Base-by-base conservation (phyloP, 2,329 filamentous ascomycete genomes). In the Ceratocystiopsis sp. region DNA sequence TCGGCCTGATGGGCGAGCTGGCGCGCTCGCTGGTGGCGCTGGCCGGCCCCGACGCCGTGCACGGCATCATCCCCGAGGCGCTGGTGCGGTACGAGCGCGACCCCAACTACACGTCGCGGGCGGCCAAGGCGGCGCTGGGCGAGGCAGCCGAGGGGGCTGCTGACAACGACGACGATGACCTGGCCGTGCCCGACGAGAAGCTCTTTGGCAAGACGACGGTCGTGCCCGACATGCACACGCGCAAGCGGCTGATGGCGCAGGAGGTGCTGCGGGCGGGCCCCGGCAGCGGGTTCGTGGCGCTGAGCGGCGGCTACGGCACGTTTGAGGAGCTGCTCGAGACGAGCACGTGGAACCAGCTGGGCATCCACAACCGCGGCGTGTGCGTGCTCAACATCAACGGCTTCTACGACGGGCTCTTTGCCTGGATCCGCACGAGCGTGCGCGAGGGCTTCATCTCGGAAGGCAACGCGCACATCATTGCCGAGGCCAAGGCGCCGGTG, bases 291-390 rank as follows among this genome's bases (percentile, higher is more conserved):
- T 98, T 98, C 63, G 76, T 98, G 36, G 86, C 86, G 25, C 65
- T 98, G 46, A 76, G 74, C 44, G 89, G 89, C 37, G 91, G 91
- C 1, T 98, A 89, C 60, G 91, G 91, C 17, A 98, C 91, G 2
- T 72, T 96, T 58, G 91, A 98, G 65, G 91, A 98, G 69, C 71
- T 98, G 57, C 86, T 94, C 61, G 84, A 93, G 65, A 76, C 84
- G 3, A 78, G 78, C 21, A 93, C 84, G 12, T 98, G 91, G 87
- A 96, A 95, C 61, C 91, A 96, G 65, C 64, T 98, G 41, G 89
- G 91, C 1, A 96, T 98, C 51, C 91, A 96, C 62, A 70, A 69
- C 52, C 68, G 72, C 41, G 83, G 81, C 4, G 78, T 96, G 38
- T 78, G 89, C 43, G 65, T 95, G 40, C 75, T 84, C 52, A 96